phyloP scores from a whole-genome alignment of 129 eudicot genomes.

The Pseudognaphalium luteoalbum region DNA sequence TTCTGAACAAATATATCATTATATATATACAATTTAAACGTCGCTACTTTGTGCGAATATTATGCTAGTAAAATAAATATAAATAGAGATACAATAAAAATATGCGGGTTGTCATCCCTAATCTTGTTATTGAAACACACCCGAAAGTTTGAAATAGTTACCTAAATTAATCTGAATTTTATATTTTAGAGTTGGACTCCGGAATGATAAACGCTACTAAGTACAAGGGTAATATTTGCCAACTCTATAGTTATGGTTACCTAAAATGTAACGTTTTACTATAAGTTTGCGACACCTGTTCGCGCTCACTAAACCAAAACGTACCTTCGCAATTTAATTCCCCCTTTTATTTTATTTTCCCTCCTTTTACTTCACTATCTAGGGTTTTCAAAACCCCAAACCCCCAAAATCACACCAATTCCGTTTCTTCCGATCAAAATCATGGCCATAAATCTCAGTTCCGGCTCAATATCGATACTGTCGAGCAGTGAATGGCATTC shows the following conservation, averaged over 20 bases:
- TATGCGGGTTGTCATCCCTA: too few relatives aligned
- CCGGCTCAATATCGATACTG: conserved; percentile 50
- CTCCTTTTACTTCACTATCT: conserved; percentile 25
- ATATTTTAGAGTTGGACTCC: background rate
- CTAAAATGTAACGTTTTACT: background rate
- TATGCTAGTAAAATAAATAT: too few relatives aligned
- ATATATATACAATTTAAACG: too few relatives aligned
- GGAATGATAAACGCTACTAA: too few relatives aligned
- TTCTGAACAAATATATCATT: too few relatives aligned
- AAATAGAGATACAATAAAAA: too few relatives aligned
- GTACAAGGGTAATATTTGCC: background rate
- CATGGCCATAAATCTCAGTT: conserved; percentile 54
- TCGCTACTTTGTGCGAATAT: too few relatives aligned
- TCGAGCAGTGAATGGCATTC: conserved; percentile 25
- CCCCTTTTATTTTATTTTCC: background rate
- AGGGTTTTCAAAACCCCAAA: conserved; percentile 45
- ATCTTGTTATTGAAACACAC: too few relatives aligned
- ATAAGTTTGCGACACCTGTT: conserved; percentile 1
- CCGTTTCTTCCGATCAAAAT: background rate
- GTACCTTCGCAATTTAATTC: background rate
- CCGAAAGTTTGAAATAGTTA: too few relatives aligned
- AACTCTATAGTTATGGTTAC: background rate
- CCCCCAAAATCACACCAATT: background rate
- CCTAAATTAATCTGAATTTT: background rate
- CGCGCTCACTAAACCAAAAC: conserved; percentile 13